A percentile compares a stretch with the other conserved stretches of the same genome.
These are phyloP conservation scores for Cronartium ribicola DNA, from an alignment of 1,284 basidiomycete species.

Conservation along the genomic window DNA sequence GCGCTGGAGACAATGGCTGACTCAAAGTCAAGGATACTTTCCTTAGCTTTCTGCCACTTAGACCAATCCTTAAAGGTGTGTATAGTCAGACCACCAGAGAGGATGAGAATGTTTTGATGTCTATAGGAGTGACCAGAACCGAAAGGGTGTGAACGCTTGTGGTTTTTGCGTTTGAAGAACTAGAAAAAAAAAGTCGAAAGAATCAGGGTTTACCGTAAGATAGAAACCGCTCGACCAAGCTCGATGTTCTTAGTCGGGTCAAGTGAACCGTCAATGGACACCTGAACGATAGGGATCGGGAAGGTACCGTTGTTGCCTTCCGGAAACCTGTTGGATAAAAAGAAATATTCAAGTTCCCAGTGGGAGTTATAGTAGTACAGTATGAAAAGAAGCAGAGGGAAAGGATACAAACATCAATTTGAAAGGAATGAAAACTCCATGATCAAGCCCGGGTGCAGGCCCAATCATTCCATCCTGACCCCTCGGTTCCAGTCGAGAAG, in stretches of 20 bases:
- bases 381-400: neutral
- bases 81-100: slow-evolving; percentile 64
- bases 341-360: neutral
- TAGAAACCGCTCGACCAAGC: slow-evolving; percentile 22
- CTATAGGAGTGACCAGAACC: neutral
- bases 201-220: slow-evolving; percentile 1
- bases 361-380: neutral
- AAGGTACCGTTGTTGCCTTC: slow-evolving; percentile 51
- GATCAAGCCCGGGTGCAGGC: slow-evolving; percentile 58
- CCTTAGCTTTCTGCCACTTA: slow-evolving; percentile 58
- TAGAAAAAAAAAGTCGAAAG: neutral
- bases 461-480: slow-evolving; percentile 68
- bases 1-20: slow-evolving; percentile 61
- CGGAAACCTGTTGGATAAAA: slow-evolving; percentile 20
- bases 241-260: slow-evolving; percentile 58
- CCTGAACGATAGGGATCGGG: slow-evolving; percentile 64
- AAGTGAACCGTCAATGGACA: slow-evolving; percentile 64
- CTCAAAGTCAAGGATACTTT: slow-evolving; percentile 59
- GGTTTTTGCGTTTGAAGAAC: neutral
- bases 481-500: slow-evolving; percentile 58
- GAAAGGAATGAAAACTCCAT: slow-evolving; percentile 65
- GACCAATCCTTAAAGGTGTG: slow-evolving; percentile 63
- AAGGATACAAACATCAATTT: slow-evolving; percentile 59
- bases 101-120: slow-evolving; percentile 58
- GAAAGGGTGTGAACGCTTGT: neutral